Evolutionary conservation across 441 rosid genomes (phyloP).

Genomic region (Hura crepitans): DNA sequence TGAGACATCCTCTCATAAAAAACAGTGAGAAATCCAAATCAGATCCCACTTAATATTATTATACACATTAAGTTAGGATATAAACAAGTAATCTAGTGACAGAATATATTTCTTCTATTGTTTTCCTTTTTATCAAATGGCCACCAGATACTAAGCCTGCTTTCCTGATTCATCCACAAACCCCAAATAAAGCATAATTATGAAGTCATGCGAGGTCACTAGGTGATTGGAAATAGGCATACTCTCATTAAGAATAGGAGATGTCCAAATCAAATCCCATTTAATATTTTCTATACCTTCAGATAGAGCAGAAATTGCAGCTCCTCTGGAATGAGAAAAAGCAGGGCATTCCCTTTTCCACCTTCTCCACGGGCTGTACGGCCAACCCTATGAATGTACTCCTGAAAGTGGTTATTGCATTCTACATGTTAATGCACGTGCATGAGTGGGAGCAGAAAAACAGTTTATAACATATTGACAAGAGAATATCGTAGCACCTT

Average conservation of each 20-base stretch:
- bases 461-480: background rate
- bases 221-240: too few relatives aligned
- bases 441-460: conserved; percentile 7
- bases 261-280: conserved; percentile 1
- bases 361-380: conserved; percentile 99
- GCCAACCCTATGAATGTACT: conserved; percentile 95
- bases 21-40: conserved; percentile 7
- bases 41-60: background rate
- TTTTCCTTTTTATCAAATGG: too few relatives aligned
- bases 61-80: too few relatives aligned
- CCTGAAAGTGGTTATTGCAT: conserved; percentile 43
- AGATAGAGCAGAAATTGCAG: conserved; percentile 79
- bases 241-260: conserved; percentile 6
- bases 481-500: conserved; percentile 43
- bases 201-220: too few relatives aligned
- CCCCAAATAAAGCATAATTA: too few relatives aligned
- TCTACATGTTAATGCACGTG: conserved; percentile 17
- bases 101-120: too few relatives aligned
- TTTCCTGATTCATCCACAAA: too few relatives aligned
- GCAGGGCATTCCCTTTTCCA: conserved; percentile 88
- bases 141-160: too few relatives aligned
- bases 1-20: background rate
- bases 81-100: too few relatives aligned
- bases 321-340: conserved; percentile 92
- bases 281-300: conserved; percentile 42